Evolutionary conservation across 495 filamentous ascomycete species (phyloP), one percentile per base, ranked within the genome.

Genomic region (Neurospora discreta): DNA sequence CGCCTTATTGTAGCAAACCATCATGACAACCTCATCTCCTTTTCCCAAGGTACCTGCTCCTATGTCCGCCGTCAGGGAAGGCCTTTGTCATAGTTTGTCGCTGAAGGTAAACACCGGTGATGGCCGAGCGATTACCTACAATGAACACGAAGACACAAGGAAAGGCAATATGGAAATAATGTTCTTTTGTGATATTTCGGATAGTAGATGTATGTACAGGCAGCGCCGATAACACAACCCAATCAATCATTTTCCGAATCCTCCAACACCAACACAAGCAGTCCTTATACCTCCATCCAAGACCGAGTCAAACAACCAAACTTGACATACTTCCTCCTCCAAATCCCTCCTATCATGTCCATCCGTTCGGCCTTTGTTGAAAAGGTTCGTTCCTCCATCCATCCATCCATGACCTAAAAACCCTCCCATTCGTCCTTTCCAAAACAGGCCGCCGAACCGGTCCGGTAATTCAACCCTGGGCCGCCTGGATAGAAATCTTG

Each of bases 401-500:
- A 7, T 3, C 33, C 39, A 5, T 41, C 16, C 42, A 7, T 43
- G 18, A 43, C 18, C 42, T n/a, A 43, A 43, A 46, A 46, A 20
- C 6, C 15, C 42, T 52, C 44, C 10, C 20, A 65, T 18, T 60
- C 39, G 9, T 71, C 36, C 36, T 71, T 58, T 71, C 30, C 33
- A 30, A 16, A 46, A 30, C 44, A 5, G 33, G 33, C 4, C 6
- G n/a, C n/a, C n/a, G n/a, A n/a, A n/a, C n/a, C 6, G 33, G 33
- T 36, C 33, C 33, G 33, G 33, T 5, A 5, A 36, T 36, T 36
- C 33, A 36, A 36, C 33, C 6, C 33, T 36, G 33, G 33, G 4
- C 33, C 4, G 33, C 33, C 58, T 76, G 68, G 39, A 74, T 69
- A n/a, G 58, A 8, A 69, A 80, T 79, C 71, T 73, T 76, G 20